Evolutionary conservation across 169 alveolate genomes (phyloP).

Genomic region (Plasmodium vinckei): DNA sequence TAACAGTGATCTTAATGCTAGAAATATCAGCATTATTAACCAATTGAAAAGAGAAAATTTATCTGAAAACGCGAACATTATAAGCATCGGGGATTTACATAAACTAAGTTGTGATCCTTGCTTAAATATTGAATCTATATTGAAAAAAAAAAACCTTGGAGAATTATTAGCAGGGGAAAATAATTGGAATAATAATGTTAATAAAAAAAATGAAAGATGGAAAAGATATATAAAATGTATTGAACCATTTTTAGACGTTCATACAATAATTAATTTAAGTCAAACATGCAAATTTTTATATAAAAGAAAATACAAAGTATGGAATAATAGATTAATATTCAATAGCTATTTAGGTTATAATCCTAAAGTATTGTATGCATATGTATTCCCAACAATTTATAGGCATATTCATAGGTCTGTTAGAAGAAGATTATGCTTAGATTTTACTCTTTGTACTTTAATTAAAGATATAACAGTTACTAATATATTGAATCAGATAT

Average conservation of each 20-base stretch:
- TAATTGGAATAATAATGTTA: not conserved
- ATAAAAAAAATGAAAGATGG: conserved; percentile 80
- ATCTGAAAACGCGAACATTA: conserved; percentile 28
- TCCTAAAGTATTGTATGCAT: conserved; percentile 76
- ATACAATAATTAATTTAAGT: conserved; percentile 80
- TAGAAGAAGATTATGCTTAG: conserved; percentile 79
- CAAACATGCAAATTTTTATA: conserved; percentile 84
- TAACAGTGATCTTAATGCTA: not conserved
- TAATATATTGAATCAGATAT: conserved; percentile 82
- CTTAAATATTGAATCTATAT: conserved; percentile 27
- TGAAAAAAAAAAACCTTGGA: conserved; percentile 36
- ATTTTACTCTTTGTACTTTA: conserved; percentile 87
- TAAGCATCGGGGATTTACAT: conserved; percentile 59
- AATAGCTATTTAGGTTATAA: conserved; percentile 84
- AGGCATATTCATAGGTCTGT: conserved; percentile 78
- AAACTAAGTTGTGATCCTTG: conserved; percentile 33
- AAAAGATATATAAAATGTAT: conserved; percentile 73
- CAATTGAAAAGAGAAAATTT: conserved; percentile 35
- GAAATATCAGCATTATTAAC: not conserved
- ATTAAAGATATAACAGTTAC: conserved; percentile 87
- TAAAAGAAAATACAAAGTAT: conserved; percentile 77
- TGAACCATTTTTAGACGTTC: conserved; percentile 85
- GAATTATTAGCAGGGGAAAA: conserved; percentile 44
- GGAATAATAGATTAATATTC: conserved; percentile 80
- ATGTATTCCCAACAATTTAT: conserved; percentile 79